phyloP scores from a whole-genome alignment of 2,329 filamentous ascomycete genomes.

The Decorospora gaudefroyi region DNA sequence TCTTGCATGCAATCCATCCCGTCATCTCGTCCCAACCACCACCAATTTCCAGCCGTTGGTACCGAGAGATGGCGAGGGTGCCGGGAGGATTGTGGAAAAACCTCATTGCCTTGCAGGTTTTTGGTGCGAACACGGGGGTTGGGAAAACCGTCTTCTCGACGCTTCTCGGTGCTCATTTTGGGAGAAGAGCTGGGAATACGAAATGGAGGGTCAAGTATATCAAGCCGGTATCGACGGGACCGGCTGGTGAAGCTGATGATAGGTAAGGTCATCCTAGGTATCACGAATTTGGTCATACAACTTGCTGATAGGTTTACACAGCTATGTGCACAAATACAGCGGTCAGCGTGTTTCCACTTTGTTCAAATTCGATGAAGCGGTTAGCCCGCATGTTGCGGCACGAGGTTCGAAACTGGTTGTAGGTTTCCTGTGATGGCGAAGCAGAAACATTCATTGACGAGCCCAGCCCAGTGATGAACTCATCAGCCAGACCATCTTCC shows the following conservation, averaged over 20 bases:
- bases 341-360: constrained; percentile 63
- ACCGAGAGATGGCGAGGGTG: constrained; percentile 50
- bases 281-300: neutral
- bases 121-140: constrained; percentile 81
- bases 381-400: constrained; percentile 79
- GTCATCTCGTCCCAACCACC: constrained; percentile 4
- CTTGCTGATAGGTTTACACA: constrained; percentile 34
- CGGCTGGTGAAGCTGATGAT: constrained; percentile 70
- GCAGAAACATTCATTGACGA: constrained; percentile 12
- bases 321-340: constrained; percentile 66
- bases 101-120: constrained; percentile 73
- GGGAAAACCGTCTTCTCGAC: constrained; percentile 84
- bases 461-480: constrained; percentile 32
- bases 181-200: constrained; percentile 12
- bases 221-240: constrained; percentile 82
- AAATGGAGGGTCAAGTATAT: constrained; percentile 63
- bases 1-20: neutral
- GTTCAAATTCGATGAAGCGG: constrained; percentile 72
- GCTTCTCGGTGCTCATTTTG: constrained; percentile 65
- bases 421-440: too few species aligned
- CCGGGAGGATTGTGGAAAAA: constrained; percentile 69
- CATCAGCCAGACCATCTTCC: constrained; percentile 26
- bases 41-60: neutral
- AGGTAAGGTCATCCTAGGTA: constrained; percentile 51
- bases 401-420: constrained; percentile 32